A percentile compares a stretch with the other conserved stretches of the same genome.
Conservation (phyloP, 345 rosid species). For the Mercurialis annua region DNA sequence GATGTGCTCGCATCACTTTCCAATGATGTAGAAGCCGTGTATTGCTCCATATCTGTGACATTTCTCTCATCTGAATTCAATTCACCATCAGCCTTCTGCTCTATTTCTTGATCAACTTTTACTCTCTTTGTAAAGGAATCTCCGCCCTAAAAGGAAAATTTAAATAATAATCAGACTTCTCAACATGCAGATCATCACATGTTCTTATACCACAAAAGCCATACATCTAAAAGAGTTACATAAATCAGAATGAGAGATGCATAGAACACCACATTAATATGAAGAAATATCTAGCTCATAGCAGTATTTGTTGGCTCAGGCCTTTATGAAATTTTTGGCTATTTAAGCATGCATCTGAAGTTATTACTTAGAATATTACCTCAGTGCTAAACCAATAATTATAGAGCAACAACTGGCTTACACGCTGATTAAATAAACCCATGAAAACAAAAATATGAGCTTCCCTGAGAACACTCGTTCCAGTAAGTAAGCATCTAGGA, state of each 20-base stretch:
- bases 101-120: slow-evolving; percentile 64
- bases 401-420: not conserved
- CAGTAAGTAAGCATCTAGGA: not conserved
- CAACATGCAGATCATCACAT: not conserved
- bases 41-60: slow-evolving; percentile 45
- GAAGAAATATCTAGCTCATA: not conserved
- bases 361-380: slow-evolving; percentile 8
- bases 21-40: slow-evolving; percentile 51
- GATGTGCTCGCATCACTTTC: slow-evolving; percentile 55
- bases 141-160: slow-evolving; percentile 47
- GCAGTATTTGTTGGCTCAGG: slow-evolving; percentile 3
- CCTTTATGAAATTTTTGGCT: not conserved
- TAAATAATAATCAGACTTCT: not conserved
- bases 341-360: slow-evolving; percentile 2
- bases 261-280: not conserved
- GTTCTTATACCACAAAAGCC: not conserved
- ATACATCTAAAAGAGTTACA: not conserved
- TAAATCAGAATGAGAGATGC: not conserved
- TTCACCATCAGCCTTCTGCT: slow-evolving; percentile 28
- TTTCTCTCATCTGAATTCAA: slow-evolving; percentile 45
- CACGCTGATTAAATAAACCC: slow-evolving; percentile 9
- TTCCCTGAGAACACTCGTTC: not conserved
- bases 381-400: not conserved
- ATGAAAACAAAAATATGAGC: not conserved
- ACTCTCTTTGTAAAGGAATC: slow-evolving; percentile 69